Evolutionary conservation across 2,329 filamentous ascomycete species (phyloP).

Genomic region (Penicillium sp.): DNA sequence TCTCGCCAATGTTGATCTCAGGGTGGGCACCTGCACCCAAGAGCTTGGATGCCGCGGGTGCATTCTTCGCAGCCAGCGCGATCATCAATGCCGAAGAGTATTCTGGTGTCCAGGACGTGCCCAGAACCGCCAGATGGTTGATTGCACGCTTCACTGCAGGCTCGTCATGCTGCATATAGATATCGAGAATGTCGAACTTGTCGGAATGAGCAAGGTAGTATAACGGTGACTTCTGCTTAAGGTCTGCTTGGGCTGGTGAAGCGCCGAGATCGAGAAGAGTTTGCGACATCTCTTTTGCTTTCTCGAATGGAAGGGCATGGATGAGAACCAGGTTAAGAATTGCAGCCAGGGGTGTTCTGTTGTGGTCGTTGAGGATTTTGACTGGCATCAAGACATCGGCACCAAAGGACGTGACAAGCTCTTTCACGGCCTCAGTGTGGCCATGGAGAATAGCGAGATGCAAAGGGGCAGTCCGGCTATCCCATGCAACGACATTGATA

Average conservation of each 20-base stretch:
- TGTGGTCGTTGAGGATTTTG: constrained; percentile 47
- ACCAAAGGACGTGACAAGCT: constrained; percentile 63
- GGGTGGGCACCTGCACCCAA: constrained; percentile 55
- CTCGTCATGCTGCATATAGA: constrained; percentile 48
- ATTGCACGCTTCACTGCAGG: constrained; percentile 55
- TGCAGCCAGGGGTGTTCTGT: constrained; percentile 47
- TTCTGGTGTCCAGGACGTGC: constrained; percentile 23
- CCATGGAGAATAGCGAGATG: constrained; percentile 71
- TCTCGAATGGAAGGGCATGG: constrained; percentile 53
- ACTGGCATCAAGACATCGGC: constrained; percentile 68
- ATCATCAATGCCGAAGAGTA: constrained; percentile 48
- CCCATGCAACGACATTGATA: constrained; percentile 71
- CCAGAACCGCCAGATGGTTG: constrained; percentile 53
- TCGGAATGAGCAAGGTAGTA: constrained; percentile 53
- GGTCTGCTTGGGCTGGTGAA: constrained; percentile 63
- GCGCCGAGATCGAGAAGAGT: constrained; percentile 62
- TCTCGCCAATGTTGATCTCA: constrained; percentile 50
- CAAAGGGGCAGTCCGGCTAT: constrained; percentile 61
- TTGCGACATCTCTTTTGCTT: constrained; percentile 57
- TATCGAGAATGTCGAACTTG: constrained; percentile 38
- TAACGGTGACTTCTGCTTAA: constrained; percentile 55
- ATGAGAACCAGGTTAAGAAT: constrained; percentile 65
- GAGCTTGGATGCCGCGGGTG: constrained; percentile 50
- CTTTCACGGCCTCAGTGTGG: constrained; percentile 58
- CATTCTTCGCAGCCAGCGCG: constrained; percentile 47